phyloP scores from a whole-genome alignment of 1,284 basidiomycete genomes.

The Cystobasidium sp. region DNA sequence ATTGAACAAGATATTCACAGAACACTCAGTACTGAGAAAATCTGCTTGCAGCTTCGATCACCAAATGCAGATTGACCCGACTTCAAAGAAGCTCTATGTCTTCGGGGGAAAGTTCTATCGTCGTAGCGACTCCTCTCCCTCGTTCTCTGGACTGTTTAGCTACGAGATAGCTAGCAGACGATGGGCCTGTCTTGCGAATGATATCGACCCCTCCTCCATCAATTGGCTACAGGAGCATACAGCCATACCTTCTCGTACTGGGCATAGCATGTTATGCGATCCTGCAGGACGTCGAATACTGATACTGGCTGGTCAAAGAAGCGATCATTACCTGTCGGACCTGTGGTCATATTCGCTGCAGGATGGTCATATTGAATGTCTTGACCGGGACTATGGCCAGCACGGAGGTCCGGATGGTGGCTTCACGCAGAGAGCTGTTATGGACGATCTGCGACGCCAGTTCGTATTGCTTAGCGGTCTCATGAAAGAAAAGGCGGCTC shows the following conservation, averaged over 20 bases:
- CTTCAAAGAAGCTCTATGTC: conserved; percentile 54
- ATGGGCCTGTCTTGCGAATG: conserved; percentile 49
- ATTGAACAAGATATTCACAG: not conserved
- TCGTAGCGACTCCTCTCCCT: conserved; percentile 27
- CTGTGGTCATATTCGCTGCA: conserved; percentile 54
- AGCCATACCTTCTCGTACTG: conserved; percentile 51
- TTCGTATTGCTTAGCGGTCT: conserved; percentile 56
- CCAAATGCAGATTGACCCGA: conserved; percentile 54
- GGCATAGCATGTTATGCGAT: conserved; percentile 57
- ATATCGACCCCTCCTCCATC: conserved; percentile 3
- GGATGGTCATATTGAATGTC: conserved; percentile 49
- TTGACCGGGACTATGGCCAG: conserved; percentile 47
- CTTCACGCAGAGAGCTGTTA: conserved; percentile 56
- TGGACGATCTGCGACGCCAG: conserved; percentile 52
- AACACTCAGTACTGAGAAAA: not conserved
- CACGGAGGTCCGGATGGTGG: conserved; percentile 53
- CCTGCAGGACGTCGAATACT: conserved; percentile 51
- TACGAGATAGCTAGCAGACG: conserved; percentile 54
- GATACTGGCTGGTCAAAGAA: conserved; percentile 55
- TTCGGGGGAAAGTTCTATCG: conserved; percentile 57
- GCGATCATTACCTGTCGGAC: conserved; percentile 55
- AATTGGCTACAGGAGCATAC: conserved; percentile 52
- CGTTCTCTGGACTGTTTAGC: conserved; percentile 55
- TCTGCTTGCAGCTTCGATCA: conserved; percentile 53
- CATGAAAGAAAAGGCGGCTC: conserved; percentile 43